Evolutionary conservation across 108 stramenopile genomes (phyloP), one percentile per base, ranked within the genome.

Genomic region (Seminavis robusta): DNA sequence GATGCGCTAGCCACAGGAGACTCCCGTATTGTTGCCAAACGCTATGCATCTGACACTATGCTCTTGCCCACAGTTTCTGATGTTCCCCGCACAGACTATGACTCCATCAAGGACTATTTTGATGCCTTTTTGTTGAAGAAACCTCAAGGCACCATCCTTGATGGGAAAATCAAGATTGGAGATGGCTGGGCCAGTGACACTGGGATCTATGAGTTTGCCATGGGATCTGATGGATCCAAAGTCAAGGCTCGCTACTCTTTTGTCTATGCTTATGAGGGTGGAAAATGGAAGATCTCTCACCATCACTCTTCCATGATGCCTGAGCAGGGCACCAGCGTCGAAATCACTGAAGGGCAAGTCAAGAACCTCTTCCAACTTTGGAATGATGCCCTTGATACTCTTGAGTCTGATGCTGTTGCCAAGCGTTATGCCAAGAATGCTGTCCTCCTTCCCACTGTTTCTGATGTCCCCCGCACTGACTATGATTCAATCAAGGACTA

Each of bases 51-150:
- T 19, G 70, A 77, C 9, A 48, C 83, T 13, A 56, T 80, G 17
- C 67, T 83, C 19, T 67, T 83, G 28, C 67, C 82, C 21, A 79
- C 81, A 25, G 71, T 81, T 19, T 74, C 73, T 33, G 81, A 83
- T 37, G 38, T 19, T 19, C 81, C 81, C 10, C 70, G 81, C 30
- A 76, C 74, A 11, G 71, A 78, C 43, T 79, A 56, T 36, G 77
- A 61, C 28, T 51, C 59, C 15, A 77, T 83, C 52, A 76, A 83
- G 60, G 74, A 83, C 51, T 83, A 83, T 65, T 83, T 83, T 56
- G 81, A 76, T 47, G 52, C 66, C 19, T 83, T 83, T 67, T 63
- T 78, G 34, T 47, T 52, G 49, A 63, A 63, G 29, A 38, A 83
- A 59, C 77, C 81, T 20, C 77, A 79, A 52, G 81, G 81, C 8